Evolutionary conservation across 1,139 yeast genomes (phyloP), one percentile per base, ranked within the genome.

Genomic region (Blastobotrys raffinosifermentans): DNA sequence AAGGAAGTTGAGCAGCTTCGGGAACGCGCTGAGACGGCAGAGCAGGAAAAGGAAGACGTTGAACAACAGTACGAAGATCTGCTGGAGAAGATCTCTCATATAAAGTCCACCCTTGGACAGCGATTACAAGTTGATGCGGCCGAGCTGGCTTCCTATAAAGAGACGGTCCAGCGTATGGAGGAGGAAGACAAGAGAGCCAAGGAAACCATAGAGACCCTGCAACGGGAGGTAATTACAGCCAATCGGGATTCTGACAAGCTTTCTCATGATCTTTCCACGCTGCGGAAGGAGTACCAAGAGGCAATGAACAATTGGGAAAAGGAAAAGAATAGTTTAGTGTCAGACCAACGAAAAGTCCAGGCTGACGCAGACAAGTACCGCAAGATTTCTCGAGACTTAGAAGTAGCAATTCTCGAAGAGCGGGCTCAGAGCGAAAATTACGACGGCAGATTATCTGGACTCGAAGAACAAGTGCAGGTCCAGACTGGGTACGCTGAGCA

Each of bases 31-130:
- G 60, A 59, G 15, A 57, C 53, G 9, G 60, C 69, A 16, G 70
- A 67, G 27, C 61, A 63, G 19, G 93, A 85, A 47, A 70, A 85
- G 35, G 85, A 78, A 43, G 75, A 77, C 25, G 70, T 76, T 19
- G 82, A 83, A 49, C 70, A 73, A 7, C 83, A 82, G 44, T 86
- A 89, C 56, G 85, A 86, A 47, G 69, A 72, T n/a, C 64, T 91
- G 15, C 64, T 87, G 41, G 80, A 78, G 46, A 75, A 84, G 55
- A 67, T 91, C 21, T 75, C 94, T 1, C 77, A 84, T 2, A 86
- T 91, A 84, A 86, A 84, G 53, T 65, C 82, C 43, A 70, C 93
- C 0, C 82, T 91, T 47, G 69, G 69, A 7, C 94, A 86, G 48
- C 66, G 87, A 27, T 81, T 78, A 35, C 66, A 66, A 29, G 65